Percentiles rank a stretch among this genome's conserved stretches.
Conservation (phyloP, 2,329 filamentous ascomycete species). For the Ceratocystiopsis brevicomis region DNA sequence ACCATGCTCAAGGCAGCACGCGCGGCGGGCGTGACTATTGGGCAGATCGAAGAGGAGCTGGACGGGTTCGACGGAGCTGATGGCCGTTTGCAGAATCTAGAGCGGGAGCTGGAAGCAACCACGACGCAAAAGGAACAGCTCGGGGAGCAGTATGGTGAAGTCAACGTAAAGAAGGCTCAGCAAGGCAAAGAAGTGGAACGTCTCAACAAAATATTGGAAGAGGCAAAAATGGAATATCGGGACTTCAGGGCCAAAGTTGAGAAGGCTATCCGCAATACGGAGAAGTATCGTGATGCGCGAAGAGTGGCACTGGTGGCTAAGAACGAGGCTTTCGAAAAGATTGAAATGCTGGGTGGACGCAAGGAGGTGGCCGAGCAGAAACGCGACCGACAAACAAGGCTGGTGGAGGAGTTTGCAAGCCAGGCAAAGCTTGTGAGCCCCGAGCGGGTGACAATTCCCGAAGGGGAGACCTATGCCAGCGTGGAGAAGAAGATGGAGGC, state of each 20-base stretch:
- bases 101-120: conserved; percentile 34
- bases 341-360: conserved; percentile 6
- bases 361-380: conserved; percentile 21
- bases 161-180: conserved; percentile 28
- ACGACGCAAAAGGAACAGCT: conserved; percentile 26
- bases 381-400: conserved; percentile 24
- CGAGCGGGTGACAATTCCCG: conserved; percentile 40
- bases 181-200: conserved; percentile 25
- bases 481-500: conserved; percentile 35
- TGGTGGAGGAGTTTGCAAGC: conserved; percentile 33
- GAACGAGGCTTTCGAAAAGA: conserved; percentile 35
- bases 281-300: conserved; percentile 28
- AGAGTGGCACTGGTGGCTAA: conserved; percentile 38
- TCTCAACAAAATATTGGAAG: conserved; percentile 17
- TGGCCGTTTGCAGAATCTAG: conserved; percentile 40
- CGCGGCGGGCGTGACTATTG: conserved; percentile 38
- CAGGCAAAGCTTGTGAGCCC: conserved; percentile 35
- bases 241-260: conserved; percentile 27
- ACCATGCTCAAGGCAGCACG: conserved; percentile 36
- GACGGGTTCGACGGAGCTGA: conserved; percentile 51
- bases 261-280: conserved; percentile 37
- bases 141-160: conserved; percentile 35
- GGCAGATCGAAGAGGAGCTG: conserved; percentile 35
- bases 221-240: conserved; percentile 15
- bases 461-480: conserved; percentile 41